phyloP scores from a whole-genome alignment of 345 rosid genomes.

The Moricandia arvensis region DNA sequence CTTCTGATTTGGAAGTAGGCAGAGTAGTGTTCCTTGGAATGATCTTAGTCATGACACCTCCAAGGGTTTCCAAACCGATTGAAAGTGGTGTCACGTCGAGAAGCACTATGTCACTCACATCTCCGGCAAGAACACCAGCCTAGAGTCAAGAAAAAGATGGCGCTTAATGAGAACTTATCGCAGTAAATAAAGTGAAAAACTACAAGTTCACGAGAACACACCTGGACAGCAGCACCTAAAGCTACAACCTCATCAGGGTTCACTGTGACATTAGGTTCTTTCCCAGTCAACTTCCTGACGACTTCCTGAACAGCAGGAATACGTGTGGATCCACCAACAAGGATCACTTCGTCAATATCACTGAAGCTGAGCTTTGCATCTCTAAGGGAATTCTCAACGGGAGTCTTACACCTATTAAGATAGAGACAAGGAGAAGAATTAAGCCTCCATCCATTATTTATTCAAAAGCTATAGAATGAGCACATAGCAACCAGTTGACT shows the following conservation, averaged over 20 bases:
- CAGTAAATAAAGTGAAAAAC: background rate
- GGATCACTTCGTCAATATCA: constrained; percentile 91
- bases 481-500: background rate
- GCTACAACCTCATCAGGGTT: constrained; percentile 99
- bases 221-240: constrained; percentile 99
- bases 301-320: constrained; percentile 96
- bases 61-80: constrained; percentile 89
- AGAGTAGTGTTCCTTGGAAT: constrained; percentile 90
- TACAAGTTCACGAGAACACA: constrained; percentile 18
- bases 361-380: constrained; percentile 85
- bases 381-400: constrained; percentile 83
- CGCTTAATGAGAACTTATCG: background rate
- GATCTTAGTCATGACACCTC: constrained; percentile 97
- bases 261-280: constrained; percentile 93
- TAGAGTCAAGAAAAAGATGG: constrained; percentile 20
- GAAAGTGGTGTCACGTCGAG: constrained; percentile 88
- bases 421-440: background rate
- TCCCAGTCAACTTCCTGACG: constrained; percentile 85
- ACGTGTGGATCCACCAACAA: constrained; percentile 98
- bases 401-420: constrained; percentile 68
- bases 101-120: constrained; percentile 92
- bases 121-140: constrained; percentile 98
- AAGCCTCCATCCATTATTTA: background rate
- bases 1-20: constrained; percentile 97
- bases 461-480: background rate